A percentile compares a stretch with the other conserved stretches of the same genome.
These are phyloP conservation scores for Fusarium sp. DNA, from an alignment of 2,329 filamentous ascomycete genomes.

Conservation along the genomic window DNA sequence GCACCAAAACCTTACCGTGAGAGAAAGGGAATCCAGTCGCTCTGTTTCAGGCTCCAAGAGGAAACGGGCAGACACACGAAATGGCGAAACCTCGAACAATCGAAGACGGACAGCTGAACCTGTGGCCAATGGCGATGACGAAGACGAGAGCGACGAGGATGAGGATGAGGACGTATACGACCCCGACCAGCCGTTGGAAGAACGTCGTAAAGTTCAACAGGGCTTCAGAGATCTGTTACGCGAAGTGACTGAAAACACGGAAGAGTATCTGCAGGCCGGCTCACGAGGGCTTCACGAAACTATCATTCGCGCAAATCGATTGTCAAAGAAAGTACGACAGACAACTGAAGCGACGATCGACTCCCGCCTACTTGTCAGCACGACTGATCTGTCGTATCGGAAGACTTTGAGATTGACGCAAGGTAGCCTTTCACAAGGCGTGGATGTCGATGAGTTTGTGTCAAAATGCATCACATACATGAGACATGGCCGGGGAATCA, in stretches of 20 bases:
- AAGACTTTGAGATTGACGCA: slow-evolving; percentile 80
- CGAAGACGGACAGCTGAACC: slow-evolving; percentile 46
- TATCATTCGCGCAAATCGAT: slow-evolving; percentile 73
- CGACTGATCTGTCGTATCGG: slow-evolving; percentile 83
- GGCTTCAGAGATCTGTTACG: slow-evolving; percentile 76
- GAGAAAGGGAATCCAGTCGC: slow-evolving; percentile 42
- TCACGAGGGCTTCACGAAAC: slow-evolving; percentile 74
- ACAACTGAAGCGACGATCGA: slow-evolving; percentile 93
- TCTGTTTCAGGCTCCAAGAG: slow-evolving; percentile 48
- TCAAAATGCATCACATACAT: slow-evolving; percentile 92
- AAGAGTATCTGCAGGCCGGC: slow-evolving; percentile 75
- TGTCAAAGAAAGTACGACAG: slow-evolving; percentile 80
- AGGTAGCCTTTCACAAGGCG: slow-evolving; percentile 77
- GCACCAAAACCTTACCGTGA: slow-evolving; percentile 42
- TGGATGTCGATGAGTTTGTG: slow-evolving; percentile 93
- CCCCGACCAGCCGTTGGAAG: slow-evolving; percentile 81
- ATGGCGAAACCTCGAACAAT: slow-evolving; percentile 36
- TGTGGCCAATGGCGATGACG: slow-evolving; percentile 30
- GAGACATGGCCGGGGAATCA: slow-evolving; percentile 72
- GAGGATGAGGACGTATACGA: slow-evolving; percentile 70
- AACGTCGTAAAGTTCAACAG: slow-evolving; percentile 77
- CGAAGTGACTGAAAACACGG: slow-evolving; percentile 72
- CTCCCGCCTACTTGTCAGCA: slow-evolving; percentile 83
- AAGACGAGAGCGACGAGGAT: slow-evolving; percentile 19
- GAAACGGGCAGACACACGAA: slow-evolving; percentile 48